Evolutionary conservation across 805 yeast species (phyloP), one percentile per base, ranked within the genome.

Genomic region (Kodamaea jinghongensis): DNA sequence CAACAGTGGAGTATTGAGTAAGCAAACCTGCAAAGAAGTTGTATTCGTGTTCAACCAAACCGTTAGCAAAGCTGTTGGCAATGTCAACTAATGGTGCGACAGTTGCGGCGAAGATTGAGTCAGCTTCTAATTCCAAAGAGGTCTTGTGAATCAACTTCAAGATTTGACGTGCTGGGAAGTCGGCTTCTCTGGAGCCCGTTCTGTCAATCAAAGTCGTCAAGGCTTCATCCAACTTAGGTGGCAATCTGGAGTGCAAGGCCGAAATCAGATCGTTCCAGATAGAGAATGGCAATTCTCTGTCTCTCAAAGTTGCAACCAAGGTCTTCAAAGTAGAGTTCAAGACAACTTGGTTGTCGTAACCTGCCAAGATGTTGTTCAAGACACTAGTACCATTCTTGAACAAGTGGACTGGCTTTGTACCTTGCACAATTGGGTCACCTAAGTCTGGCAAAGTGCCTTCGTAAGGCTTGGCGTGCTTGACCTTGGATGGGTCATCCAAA

Each of bases 401-500:
- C 54, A 77, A 78, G 66, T 91, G 86, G 40, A 79, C 81, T 39
- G 95, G 85, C 65, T 86, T 91, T 42, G 85, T 76, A 55, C 99
- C 98, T 58, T 74, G 79, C 46, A 88, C 71, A 41, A 71, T 75
- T 47, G 98, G 95, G 23, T 85, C 73, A 37, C 99, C 99, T 47
- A 82, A 70, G 28, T 81, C 88, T 10, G 96, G 97, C 50, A 95
- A 71, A 56, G 95, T 88, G 36, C 96, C 97, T 62, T 89, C 96
- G 55, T 78, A 93, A 38, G 97, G 96, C 60, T 83, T 70, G 31
- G 99, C 99, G 56, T 90, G 99, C 64, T 91, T 91, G 38, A 93
- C 99, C 69, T 88, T 89, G 4, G 96, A 82, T 43, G 98, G 98
- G 61, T 93, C 99, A 58, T 95, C 99, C 41, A 93, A 72, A 12